phyloP scores from a whole-genome alignment of 1,284 basidiomycete genomes.

The Tylopilus sp. region DNA sequence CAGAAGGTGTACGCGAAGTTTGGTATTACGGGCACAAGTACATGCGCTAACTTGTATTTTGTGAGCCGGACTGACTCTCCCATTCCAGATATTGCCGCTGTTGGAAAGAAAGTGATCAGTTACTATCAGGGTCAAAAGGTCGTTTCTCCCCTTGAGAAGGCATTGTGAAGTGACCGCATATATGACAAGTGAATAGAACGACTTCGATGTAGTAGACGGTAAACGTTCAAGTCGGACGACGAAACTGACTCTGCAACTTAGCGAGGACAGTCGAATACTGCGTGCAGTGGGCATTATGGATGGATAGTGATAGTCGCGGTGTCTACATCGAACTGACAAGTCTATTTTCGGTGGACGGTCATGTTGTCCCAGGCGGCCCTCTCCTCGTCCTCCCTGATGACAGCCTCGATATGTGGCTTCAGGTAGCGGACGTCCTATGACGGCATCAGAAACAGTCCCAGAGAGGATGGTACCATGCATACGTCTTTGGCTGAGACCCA shows the following conservation, averaged over 20 bases:
- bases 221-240: background rate
- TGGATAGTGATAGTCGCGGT: slow-evolving; percentile 17
- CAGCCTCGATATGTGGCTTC: slow-evolving; percentile 73
- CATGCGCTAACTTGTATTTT: slow-evolving; percentile 27
- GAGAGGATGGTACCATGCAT: slow-evolving; percentile 1
- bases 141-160: slow-evolving; percentile 77
- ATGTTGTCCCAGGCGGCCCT: slow-evolving; percentile 82
- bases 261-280: background rate
- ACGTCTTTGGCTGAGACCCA: slow-evolving; percentile 84
- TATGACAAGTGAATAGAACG: background rate
- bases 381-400: slow-evolving; percentile 78
- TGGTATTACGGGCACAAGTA: slow-evolving; percentile 77
- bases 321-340: slow-evolving; percentile 23
- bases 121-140: slow-evolving; percentile 83
- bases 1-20: slow-evolving; percentile 88
- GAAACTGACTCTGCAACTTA: background rate
- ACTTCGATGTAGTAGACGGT: slow-evolving; percentile 15
- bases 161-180: slow-evolving; percentile 39
- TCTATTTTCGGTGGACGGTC: slow-evolving; percentile 60
- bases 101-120: slow-evolving; percentile 81
- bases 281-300: slow-evolving; percentile 8
- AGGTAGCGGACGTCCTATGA: slow-evolving; percentile 89
- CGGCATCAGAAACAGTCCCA: slow-evolving; percentile 1
- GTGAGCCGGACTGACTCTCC: slow-evolving; percentile 8
- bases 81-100: slow-evolving; percentile 63